These are phyloP conservation scores for Lomentospora prolificans DNA, from an alignment of 2,329 filamentous ascomycete species.

Conservation along the genomic window DNA sequence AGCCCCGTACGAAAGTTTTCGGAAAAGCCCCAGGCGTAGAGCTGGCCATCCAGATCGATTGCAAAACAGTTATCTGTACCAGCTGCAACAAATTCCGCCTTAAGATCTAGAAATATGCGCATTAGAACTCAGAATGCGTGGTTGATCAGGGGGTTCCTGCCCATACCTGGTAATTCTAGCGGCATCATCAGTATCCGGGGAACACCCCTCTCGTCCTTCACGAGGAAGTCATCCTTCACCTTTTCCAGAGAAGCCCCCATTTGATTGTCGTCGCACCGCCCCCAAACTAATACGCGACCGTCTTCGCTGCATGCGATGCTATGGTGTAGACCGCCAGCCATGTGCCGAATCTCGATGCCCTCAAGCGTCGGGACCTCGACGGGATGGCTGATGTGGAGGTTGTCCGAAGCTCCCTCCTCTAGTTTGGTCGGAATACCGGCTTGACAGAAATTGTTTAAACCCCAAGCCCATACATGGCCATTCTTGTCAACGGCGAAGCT, in stretches of 20 bases:
- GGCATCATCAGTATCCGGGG: constrained; percentile 51
- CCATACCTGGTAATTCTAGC: constrained; percentile 18
- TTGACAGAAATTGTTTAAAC: constrained; percentile 79
- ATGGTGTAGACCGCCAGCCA: constrained; percentile 58
- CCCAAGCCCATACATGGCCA: constrained; percentile 70
- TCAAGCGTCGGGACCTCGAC: constrained; percentile 54
- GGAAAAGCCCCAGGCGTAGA: constrained; percentile 73
- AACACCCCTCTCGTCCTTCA: constrained; percentile 51
- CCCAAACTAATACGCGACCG: constrained; percentile 51
- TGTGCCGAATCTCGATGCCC: constrained; percentile 58
- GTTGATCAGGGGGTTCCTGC: constrained; percentile 2
- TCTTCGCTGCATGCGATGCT: constrained; percentile 52
- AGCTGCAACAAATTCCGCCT: constrained; percentile 37
- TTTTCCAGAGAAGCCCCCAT: constrained; percentile 47
- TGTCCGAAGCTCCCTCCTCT: constrained; percentile 41
- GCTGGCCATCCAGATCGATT: constrained; percentile 59
- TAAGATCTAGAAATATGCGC: constrained; percentile 7
- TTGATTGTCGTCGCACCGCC: constrained; percentile 43
- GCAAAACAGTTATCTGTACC: constrained; percentile 68
- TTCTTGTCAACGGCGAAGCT: constrained; percentile 67
- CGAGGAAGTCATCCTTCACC: constrained; percentile 39
- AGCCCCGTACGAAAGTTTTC: constrained; percentile 72
- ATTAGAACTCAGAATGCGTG: background rate
- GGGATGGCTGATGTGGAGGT: constrained; percentile 48
- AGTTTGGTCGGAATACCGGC: constrained; percentile 54